Evolutionary conservation across 306 rosid species (phyloP).

Genomic region (Crataegus laevigata): DNA sequence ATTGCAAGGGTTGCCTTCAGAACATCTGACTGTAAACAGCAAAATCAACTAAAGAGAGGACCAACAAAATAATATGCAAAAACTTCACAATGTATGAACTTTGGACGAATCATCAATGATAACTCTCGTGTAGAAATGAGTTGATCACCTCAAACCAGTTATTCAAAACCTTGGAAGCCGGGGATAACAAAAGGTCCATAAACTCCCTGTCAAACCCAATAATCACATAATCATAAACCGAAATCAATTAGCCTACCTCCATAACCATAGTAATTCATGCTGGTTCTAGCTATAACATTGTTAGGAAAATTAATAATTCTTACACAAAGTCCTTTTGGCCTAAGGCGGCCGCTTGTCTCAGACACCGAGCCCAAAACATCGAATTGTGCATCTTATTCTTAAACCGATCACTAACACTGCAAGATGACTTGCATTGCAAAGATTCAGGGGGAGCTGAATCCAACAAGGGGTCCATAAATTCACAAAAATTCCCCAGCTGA

Average conservation of each 20-base stretch:
- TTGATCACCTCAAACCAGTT: conserved; percentile 78
- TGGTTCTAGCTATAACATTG: background rate
- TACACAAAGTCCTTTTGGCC: conserved; percentile 94
- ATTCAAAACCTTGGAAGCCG: conserved; percentile 85
- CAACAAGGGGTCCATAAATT: conserved; percentile 74
- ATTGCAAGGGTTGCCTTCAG: conserved; percentile 91
- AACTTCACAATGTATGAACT: background rate
- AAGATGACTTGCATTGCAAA: conserved; percentile 38
- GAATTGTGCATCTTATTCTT: conserved; percentile 67
- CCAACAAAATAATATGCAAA: background rate
- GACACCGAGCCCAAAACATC: conserved; percentile 64
- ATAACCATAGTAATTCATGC: background rate
- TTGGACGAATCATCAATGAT: background rate
- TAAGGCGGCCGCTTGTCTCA: conserved; percentile 52
- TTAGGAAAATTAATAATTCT: conserved; percentile 12
- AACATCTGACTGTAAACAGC: conserved; percentile 59
- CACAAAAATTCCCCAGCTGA: conserved; percentile 74
- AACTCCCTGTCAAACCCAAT: conserved; percentile 58
- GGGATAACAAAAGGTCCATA: conserved; percentile 82
- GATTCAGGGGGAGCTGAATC: conserved; percentile 88
- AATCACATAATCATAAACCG: conserved; percentile 4
- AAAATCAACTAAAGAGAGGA: conserved; percentile 11
- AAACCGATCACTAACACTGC: conserved; percentile 39
- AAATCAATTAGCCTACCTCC: background rate
- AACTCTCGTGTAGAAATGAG: background rate